Percentiles rank a stretch among this genome's conserved stretches.
Evolutionary conservation across 257 asterid genomes (phyloP).

Genomic region (Oldenlandia corymbosa): DNA sequence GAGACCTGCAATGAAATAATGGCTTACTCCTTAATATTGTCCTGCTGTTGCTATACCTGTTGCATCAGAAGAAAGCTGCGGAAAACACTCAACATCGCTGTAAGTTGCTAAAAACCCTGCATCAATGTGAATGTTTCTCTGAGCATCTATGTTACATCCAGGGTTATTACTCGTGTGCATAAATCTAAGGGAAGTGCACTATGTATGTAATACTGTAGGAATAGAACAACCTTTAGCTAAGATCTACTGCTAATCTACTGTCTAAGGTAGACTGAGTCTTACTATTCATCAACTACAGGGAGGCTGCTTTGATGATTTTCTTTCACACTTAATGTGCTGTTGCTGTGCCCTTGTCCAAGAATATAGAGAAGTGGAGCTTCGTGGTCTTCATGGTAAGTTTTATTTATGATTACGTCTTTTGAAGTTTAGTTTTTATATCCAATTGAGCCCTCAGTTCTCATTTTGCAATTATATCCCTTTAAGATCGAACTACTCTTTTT

Average conservation of each 20-base stretch:
- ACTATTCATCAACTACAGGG: conserved; percentile 44
- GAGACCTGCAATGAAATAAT: conserved; percentile 80
- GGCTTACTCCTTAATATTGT: conserved; percentile 79
- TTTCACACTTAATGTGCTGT: conserved; percentile 88
- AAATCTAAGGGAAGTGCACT: no score
- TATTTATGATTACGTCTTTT: neutral
- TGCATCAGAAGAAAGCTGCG: conserved; percentile 81
- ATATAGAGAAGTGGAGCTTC: conserved; percentile 73
- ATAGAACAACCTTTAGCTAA: neutral
- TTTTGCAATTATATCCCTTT: no score
- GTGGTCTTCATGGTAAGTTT: conserved; percentile 48
- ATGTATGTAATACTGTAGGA: no score
- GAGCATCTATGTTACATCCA: neutral
- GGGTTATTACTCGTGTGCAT: neutral
- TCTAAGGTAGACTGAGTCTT: neutral
- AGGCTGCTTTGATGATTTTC: conserved; percentile 74
- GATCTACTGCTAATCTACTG: conserved; percentile 3
- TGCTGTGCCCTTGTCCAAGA: conserved; percentile 97
- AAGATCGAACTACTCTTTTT: neutral
- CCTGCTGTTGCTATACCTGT: conserved; percentile 95
- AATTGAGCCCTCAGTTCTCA: no score
- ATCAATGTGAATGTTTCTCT: neutral
- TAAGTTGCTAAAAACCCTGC: conserved; percentile 21
- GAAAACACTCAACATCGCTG: conserved; percentile 55
- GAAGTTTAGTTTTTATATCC: no score